These are phyloP conservation scores for Nakaseomyces bracarensis DNA, from an alignment of 1,139 yeast genomes.

Conservation along the genomic window DNA sequence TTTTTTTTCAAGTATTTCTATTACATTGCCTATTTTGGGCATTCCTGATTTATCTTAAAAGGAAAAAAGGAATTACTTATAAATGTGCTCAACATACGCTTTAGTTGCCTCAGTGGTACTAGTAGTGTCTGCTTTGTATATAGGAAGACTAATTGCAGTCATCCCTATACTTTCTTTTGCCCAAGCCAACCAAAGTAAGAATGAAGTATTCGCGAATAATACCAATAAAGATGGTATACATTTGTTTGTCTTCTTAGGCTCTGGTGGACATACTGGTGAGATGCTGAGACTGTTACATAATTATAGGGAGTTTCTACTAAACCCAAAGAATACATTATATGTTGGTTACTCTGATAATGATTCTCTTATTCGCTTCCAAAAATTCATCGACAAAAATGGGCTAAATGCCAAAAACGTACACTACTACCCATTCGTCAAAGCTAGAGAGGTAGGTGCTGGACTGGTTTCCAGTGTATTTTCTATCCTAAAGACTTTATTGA, in stretches of 20 bases:
- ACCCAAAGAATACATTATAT: constrained; percentile 21
- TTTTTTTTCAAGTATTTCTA: no score
- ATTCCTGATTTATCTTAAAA: not conserved
- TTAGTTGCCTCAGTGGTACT: constrained; percentile 7
- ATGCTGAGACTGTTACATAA: constrained; percentile 60
- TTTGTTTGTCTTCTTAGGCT: constrained; percentile 54
- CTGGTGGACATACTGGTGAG: constrained; percentile 96
- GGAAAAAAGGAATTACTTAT: not conserved
- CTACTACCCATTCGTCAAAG: constrained; percentile 51
- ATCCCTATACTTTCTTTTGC: constrained; percentile 13
- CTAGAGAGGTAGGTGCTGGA: constrained; percentile 47
- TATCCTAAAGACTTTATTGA: constrained; percentile 18
- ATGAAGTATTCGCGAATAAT: constrained; percentile 1
- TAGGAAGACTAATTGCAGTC: constrained; percentile 13
- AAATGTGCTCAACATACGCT: not conserved
- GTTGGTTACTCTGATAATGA: constrained; percentile 29
- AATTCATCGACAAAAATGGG: constrained; percentile 34
- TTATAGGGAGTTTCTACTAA: constrained; percentile 29
- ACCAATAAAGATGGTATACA: constrained; percentile 10
- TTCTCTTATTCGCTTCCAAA: constrained; percentile 24
- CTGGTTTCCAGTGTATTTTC: constrained; percentile 20
- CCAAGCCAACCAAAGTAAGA: not conserved
- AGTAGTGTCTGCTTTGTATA: constrained; percentile 8
- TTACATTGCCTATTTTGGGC: not conserved
- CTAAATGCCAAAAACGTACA: constrained; percentile 18